Evolutionary conservation across 345 rosid genomes (phyloP), one percentile per base, ranked within the genome.

Genomic region (Psidium friedrichsthalianum): DNA sequence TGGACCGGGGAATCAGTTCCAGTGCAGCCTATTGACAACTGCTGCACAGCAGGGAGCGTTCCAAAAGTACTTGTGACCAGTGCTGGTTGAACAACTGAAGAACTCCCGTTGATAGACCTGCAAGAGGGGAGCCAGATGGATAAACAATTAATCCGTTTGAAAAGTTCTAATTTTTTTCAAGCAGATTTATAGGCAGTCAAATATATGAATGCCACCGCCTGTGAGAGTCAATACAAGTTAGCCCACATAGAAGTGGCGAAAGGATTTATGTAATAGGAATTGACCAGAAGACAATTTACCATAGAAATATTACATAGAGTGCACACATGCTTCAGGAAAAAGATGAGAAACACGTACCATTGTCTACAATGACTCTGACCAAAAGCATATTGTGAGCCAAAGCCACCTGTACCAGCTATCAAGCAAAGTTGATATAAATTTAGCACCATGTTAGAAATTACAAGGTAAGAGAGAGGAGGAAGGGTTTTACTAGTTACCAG

Each of bases 11-110:
- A 91, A 69, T 93, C 88, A 55, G 90, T 92, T 86, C 94, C 98
- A 82, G 92, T 92, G 89, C 93, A 95, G 82, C 91, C 93, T 87
- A 95, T 89, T 69, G 96, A 94, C 83, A 95, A 88, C 85, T 94
- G 96, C 84, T 98, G 98, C 91, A 90, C 88, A 84, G 92, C 93
- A 74, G 99, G 99, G 56, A 95, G 95, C 2, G 92, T 92, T 74
- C 99, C 99, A 89, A 90, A 96, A 21, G 99, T 97, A 89, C 93
- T 95, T 83, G 94, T 87, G 55, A 90, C 89, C 84, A 91, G 87
- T 82, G 85, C 86, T 16, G 91, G 94, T 84, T 93, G 98, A 61
- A 91, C 83, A 82, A 85, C 89, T 82, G 86, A 51, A 84, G 95
- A 69, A 88, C 74, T 89, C 85, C 82, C 91, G 16, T 88, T 44